Evolutionary conservation across 306 rosid species (phyloP).

Genomic region (Cicer cuneatum): DNA sequence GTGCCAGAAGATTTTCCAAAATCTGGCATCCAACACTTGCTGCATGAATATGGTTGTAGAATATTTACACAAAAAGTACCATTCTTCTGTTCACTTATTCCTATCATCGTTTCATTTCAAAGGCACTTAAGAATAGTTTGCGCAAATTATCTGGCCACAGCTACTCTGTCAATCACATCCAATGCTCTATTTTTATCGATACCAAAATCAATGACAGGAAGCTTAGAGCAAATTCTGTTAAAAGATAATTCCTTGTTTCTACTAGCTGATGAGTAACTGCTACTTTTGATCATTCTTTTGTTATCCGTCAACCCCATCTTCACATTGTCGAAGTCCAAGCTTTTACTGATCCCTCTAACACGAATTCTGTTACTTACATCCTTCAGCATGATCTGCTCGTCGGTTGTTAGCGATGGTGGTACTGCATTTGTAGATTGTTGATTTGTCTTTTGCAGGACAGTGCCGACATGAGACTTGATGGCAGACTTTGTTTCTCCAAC

Average conservation of each 20-base stretch:
- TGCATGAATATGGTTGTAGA: constrained; percentile 35
- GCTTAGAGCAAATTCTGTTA: constrained; percentile 57
- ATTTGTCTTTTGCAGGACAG: constrained; percentile 40
- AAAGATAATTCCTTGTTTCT: constrained; percentile 56
- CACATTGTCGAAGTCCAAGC: constrained; percentile 62
- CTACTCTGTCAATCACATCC: constrained; percentile 73
- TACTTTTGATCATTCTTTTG: constrained; percentile 60
- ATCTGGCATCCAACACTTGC: constrained; percentile 34
- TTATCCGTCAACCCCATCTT: constrained; percentile 44
- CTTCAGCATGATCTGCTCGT: constrained; percentile 66
- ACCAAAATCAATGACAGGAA: constrained; percentile 60
- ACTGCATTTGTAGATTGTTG: constrained; percentile 38
- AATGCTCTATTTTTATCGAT: constrained; percentile 67
- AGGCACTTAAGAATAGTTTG: constrained; percentile 2
- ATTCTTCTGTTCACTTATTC: constrained; percentile 17
- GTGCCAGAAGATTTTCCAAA: constrained; percentile 39
- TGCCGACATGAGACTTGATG: constrained; percentile 43
- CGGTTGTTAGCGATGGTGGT: constrained; percentile 48
- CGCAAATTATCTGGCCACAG: constrained; percentile 50
- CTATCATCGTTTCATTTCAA: constrained; percentile 16
- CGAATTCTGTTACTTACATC: constrained; percentile 52
- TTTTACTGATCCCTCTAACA: constrained; percentile 62
- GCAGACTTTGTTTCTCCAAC: constrained; percentile 42
- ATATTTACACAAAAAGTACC: constrained; percentile 49
- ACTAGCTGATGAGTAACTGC: constrained; percentile 59